Conservation (phyloP, 164 flowering plant species). For the Magnolia kwangsiensis region DNA sequence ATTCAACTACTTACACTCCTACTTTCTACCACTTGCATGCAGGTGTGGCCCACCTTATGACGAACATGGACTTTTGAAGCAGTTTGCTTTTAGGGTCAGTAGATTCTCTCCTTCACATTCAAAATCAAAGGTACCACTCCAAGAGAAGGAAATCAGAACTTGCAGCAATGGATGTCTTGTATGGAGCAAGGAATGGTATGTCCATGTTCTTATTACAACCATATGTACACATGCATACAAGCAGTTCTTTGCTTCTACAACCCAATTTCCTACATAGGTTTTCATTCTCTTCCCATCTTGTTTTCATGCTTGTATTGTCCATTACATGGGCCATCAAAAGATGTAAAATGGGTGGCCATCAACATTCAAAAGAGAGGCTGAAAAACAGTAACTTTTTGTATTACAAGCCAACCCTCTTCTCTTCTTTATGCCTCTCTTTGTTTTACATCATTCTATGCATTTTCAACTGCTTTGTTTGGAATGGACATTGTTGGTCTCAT, state of each 20-base stretch:
- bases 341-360: conserved; percentile 5
- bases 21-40: too few species aligned
- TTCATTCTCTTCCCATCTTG: conserved; percentile 45
- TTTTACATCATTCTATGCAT: conserved; percentile 37
- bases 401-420: conserved; percentile 31
- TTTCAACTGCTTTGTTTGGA: conserved; percentile 21
- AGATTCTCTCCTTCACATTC: too few species aligned
- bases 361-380: conserved; percentile 21
- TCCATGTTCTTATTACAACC: conserved; percentile 11
- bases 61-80: too few species aligned
- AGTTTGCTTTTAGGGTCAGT: too few species aligned
- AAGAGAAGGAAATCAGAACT: background rate
- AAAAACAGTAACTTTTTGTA: conserved; percentile 15
- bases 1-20: too few species aligned
- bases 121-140: too few species aligned
- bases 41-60: too few species aligned
- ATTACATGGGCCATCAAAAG: conserved; percentile 35
- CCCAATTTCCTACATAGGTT: conserved; percentile 47
- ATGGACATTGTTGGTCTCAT: conserved; percentile 27
- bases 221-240: conserved; percentile 4
- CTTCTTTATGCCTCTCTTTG: conserved; percentile 40
- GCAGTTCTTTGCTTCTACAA: conserved; percentile 29
- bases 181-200: conserved; percentile 2
- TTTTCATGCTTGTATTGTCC: conserved; percentile 37
- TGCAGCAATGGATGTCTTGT: background rate